Conservation (phyloP, 345 rosid species). For the Heritiera littoralis region DNA sequence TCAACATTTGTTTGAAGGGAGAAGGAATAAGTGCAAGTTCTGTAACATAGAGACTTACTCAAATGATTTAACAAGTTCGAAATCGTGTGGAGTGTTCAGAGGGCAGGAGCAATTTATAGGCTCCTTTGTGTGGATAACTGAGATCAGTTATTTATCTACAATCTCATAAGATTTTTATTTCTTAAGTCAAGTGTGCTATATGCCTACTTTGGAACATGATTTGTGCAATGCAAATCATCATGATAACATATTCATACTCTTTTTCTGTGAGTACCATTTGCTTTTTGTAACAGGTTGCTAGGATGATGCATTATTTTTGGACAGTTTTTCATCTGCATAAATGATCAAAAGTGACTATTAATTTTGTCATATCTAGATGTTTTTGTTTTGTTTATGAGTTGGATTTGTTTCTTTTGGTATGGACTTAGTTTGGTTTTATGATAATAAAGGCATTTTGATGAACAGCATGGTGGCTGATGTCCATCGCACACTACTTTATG, state of each 20-base stretch:
- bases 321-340: not conserved
- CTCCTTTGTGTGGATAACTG: not conserved
- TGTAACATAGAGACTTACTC: not conserved
- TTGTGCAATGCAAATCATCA: not conserved
- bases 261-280: not conserved
- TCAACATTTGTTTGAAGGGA: not conserved
- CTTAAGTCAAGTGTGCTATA: not conserved
- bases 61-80: not conserved
- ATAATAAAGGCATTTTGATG: slow-evolving; percentile 7
- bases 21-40: not conserved
- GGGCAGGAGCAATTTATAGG: too few relatives aligned
- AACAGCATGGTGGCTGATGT: slow-evolving; percentile 98
- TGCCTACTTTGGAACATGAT: not conserved
- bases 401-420: not conserved
- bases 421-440: not conserved
- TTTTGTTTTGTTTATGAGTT: not conserved
- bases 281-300: not conserved
- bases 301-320: not conserved
- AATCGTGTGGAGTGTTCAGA: not conserved
- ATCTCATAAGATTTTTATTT: not conserved
- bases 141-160: not conserved
- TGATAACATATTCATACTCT: not conserved
- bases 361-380: not conserved
- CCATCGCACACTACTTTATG: slow-evolving; percentile 93
- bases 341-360: not conserved